phyloP scores from a whole-genome alignment of 345 rosid genomes.

The Sonneratia alba region DNA sequence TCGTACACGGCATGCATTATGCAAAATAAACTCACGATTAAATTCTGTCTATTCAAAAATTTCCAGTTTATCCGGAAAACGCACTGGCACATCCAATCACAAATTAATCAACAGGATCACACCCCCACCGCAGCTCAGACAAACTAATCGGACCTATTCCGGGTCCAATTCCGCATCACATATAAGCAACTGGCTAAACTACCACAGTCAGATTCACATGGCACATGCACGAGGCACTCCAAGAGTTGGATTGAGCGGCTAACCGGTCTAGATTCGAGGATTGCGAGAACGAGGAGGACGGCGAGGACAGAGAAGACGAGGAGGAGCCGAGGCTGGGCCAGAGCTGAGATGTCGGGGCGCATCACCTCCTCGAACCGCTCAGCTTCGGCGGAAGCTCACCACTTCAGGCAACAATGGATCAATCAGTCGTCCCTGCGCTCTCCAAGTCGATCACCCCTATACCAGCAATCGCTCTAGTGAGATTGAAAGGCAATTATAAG shows the following conservation, averaged over 20 bases:
- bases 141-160: not conserved
- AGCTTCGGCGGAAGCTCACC: not conserved
- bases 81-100: not conserved
- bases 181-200: not conserved
- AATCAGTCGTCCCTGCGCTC: not conserved
- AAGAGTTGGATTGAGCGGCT: not conserved
- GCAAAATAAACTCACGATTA: not conserved
- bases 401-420: not conserved
- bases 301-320: conserved; percentile 32
- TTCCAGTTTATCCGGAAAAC: not conserved
- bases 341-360: conserved; percentile 55
- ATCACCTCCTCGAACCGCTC: conserved; percentile 15
- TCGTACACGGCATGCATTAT: too few relatives aligned
- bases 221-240: not conserved
- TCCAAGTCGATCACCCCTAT: not conserved
- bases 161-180: not conserved
- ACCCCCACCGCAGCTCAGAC: not conserved
- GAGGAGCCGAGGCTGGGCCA: conserved; percentile 53
- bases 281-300: conserved; percentile 43
- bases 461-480: too few relatives aligned
- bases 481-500: too few relatives aligned
- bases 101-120: not conserved
- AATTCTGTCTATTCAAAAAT: not conserved
- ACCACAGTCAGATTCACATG: not conserved
- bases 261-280: conserved; percentile 38